A percentile compares a stretch with the other conserved stretches of the same genome.
Evolutionary conservation across 2,329 filamentous ascomycete species (phyloP).

Genomic region (Neophaeococcomyces aloes): DNA sequence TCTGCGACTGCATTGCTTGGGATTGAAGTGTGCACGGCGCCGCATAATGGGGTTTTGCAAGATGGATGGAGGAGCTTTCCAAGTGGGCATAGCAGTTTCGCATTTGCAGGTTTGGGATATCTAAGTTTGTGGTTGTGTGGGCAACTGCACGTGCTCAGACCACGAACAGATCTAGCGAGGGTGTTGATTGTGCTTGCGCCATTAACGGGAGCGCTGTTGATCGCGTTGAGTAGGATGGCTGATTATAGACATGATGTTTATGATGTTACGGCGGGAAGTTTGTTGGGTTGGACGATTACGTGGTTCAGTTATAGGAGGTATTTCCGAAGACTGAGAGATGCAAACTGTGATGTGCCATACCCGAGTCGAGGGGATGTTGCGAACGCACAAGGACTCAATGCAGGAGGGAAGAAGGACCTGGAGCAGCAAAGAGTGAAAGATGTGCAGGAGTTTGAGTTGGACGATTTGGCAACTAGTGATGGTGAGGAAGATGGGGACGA

Average conservation of each 20-base stretch:
- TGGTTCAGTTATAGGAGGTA: slow-evolving; percentile 52
- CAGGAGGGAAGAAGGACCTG: slow-evolving; percentile 11
- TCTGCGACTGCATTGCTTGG: slow-evolving; percentile 44
- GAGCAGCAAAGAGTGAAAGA: slow-evolving; percentile 11
- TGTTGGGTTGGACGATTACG: slow-evolving; percentile 45
- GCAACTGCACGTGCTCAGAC: slow-evolving; percentile 50
- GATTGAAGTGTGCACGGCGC: slow-evolving; percentile 38
- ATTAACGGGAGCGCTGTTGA: slow-evolving; percentile 46
- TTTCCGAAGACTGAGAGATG: slow-evolving; percentile 44
- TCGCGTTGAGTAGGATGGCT: slow-evolving; percentile 51
- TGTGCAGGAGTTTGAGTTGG: slow-evolving; percentile 16
- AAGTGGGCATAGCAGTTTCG: slow-evolving; percentile 52
- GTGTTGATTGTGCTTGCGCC: slow-evolving; percentile 47
- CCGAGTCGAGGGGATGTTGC: slow-evolving; percentile 16
- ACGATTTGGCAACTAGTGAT: slow-evolving; percentile 12
- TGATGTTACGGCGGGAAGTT: slow-evolving; percentile 47
- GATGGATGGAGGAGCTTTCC: slow-evolving; percentile 58
- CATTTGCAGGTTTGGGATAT: slow-evolving; percentile 52
- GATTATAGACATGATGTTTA: slow-evolving; percentile 57
- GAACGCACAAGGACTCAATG: slow-evolving; percentile 3
- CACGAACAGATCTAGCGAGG: slow-evolving; percentile 46
- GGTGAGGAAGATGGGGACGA: slow-evolving; percentile 4
- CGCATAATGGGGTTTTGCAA: slow-evolving; percentile 46
- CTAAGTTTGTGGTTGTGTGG: slow-evolving; percentile 39
- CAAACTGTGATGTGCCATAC: slow-evolving; percentile 44